A percentile compares a stretch with the other conserved stretches of the same genome.
Conservation (phyloP, 2,329 filamentous ascomycete species). For the Chaetoscypha palmicola region DNA sequence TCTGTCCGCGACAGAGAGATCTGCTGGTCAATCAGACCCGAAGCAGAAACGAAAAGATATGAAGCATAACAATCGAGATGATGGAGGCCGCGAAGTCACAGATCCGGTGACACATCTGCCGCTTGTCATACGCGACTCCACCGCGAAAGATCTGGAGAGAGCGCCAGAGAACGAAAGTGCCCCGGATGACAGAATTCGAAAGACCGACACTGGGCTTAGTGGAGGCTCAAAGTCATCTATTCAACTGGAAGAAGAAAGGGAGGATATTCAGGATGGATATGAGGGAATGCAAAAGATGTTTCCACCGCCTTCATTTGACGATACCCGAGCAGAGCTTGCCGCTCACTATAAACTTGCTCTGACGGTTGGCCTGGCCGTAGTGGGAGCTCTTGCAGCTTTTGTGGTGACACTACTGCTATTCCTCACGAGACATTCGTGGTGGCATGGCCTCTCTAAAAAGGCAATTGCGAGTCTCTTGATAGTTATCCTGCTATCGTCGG, state of each 20-base stretch:
- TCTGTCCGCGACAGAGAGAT: slow-evolving; percentile 22
- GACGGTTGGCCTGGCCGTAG: slow-evolving; percentile 19
- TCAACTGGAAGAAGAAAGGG: slow-evolving; percentile 37
- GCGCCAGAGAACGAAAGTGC: slow-evolving; percentile 28
- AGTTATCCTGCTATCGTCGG: slow-evolving; percentile 7
- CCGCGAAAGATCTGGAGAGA: slow-evolving; percentile 41
- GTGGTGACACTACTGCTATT: slow-evolving; percentile 14
- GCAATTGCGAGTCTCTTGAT: slow-evolving; percentile 9
- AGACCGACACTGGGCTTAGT: slow-evolving; percentile 34
- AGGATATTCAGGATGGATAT: slow-evolving; percentile 36
- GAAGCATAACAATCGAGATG: slow-evolving; percentile 20
- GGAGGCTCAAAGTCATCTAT: slow-evolving; percentile 37
- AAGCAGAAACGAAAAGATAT: slow-evolving; percentile 25
- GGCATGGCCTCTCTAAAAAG: not conserved
- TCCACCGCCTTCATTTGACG: slow-evolving; percentile 44
- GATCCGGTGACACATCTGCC: slow-evolving; percentile 53
- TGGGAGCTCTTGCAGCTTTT: slow-evolving; percentile 15
- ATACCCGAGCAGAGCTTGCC: slow-evolving; percentile 37
- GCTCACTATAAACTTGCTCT: slow-evolving; percentile 37
- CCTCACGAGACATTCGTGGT: slow-evolving; percentile 6
- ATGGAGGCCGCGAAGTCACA: slow-evolving; percentile 42
- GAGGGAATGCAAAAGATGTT: slow-evolving; percentile 43
- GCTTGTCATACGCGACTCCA: slow-evolving; percentile 49
- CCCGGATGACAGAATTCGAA: slow-evolving; percentile 6
- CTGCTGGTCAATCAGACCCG: slow-evolving; percentile 17